Evolutionary conservation across 2,329 filamentous ascomycete species (phyloP), one percentile per base, ranked within the genome.

Genomic region (Colletotrichum tropicale): DNA sequence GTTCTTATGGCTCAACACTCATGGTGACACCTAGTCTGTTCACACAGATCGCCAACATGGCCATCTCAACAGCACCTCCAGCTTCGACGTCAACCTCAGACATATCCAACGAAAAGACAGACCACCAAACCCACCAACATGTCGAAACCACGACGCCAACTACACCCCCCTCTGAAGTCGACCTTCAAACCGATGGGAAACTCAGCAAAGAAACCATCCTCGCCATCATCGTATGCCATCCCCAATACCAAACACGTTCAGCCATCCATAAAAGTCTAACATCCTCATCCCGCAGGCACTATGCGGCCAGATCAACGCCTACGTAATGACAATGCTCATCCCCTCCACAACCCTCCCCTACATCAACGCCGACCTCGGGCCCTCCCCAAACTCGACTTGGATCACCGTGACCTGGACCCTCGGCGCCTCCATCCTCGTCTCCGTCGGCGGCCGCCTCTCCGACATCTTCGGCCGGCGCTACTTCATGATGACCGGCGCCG

Each of bases 401-500:
- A 85, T 85, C 32, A 83, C 82, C 4, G 77, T 82, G n/a, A 81
- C 67, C 21, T 82, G 80, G 81, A 80, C 79, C 24, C 80, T 84
- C 8, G 82, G 80, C 24, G 83, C 81, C 18, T 80, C 83, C 34
- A 80, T 84, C 58, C 79, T 84, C 28, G 81, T 85, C 34, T 82
- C 82, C 10, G 80, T 85, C 18, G 81, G 81, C 13, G 82, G 82
- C 8, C 81, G 85, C 30, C 78, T 87, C 2, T 83, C 83, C 3
- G 85, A 86, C 75, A 84, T 86, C 30, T 86, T 86, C 48, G 85
- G 85, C 8, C 77, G 84, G 16, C 81, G 84, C 21, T 86, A 81
- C 77, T 85, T 85, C 77, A 81, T 85, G 70, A 80, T 85, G 30
- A 80, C 80, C 0, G 85, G 85, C 8, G 81, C 83, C 16, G 48